Evolutionary conservation across 257 asterid species (phyloP), one percentile per base, ranked within the genome.

Genomic region (Gentiana straminea): DNA sequence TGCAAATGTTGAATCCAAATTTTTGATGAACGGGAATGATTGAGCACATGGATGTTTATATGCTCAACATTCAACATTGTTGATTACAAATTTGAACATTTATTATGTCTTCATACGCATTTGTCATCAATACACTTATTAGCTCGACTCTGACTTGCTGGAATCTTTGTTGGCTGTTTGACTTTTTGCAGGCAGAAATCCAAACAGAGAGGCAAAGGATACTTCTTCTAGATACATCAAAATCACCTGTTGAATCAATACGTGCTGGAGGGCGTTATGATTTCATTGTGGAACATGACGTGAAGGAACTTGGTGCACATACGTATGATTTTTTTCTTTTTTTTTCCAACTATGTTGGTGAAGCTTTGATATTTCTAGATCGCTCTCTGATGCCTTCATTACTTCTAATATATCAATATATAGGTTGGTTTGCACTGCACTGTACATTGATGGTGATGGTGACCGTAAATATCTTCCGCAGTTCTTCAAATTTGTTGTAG

Each of bases 381-480:
- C 34, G 38, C 7, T 8, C 24, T 35, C 34, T 2, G 24, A 13
- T 55, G 45, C 13, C 34, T 56, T 32, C 10, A 50, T 36, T 48
- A 56, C 51, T 49, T 72, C 35, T 47, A 57, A 35, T 3, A 41
- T 57, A 35, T 65, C 49, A 24, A 24, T 24, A 24, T n/a, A 24
- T 62, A 91, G 98, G 71, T 77, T 91, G 94, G 95, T 88, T 53
- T 91, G 98, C 71, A 84, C 98, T 35, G 98, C 98, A 56, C 95
- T 87, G 63, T 91, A 91, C 73, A 76, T 70, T 63, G 98, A 87
- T 69, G 94, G 84, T 2, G 97, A 83, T 33, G 76, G 73, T 54
- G 98, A 91, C 72, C 83, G 97, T 72, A 91, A 91, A 78, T 91
- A 91, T 75, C 94, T 91, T 70, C 98, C 98, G 13, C 98, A 88